A percentile compares a stretch with the other conserved stretches of the same genome.
Evolutionary conservation across 768 basidiomycete species (phyloP).

Genomic region (Exidia glandulosa): DNA sequence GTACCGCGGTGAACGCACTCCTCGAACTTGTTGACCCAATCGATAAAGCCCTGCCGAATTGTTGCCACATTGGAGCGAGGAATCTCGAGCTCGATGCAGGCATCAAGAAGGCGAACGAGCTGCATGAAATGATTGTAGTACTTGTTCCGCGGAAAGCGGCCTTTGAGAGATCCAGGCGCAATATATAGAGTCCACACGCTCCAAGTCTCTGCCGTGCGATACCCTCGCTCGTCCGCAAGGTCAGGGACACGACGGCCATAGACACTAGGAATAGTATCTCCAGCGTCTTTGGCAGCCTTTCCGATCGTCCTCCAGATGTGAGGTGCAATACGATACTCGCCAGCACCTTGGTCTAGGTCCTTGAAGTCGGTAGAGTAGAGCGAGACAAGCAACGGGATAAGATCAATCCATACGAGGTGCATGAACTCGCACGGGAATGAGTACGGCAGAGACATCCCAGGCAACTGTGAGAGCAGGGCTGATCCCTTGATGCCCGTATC

Average conservation of each 20-base stretch:
- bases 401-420: slow-evolving; percentile 4
- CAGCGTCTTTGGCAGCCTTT: slow-evolving; percentile 14
- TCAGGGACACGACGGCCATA: slow-evolving; percentile 19
- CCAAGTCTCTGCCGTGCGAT: slow-evolving; percentile 13
- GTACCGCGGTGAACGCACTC: slow-evolving; percentile 1
- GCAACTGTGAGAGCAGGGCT: neutral
- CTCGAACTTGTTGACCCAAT: slow-evolving; percentile 10
- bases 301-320: slow-evolving; percentile 34
- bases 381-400: slow-evolving; percentile 28
- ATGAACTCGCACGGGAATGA: slow-evolving; percentile 10
- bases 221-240: slow-evolving; percentile 8
- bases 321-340: slow-evolving; percentile 16
- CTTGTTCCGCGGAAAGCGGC: neutral
- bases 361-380: slow-evolving; percentile 33
- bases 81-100: slow-evolving; percentile 26
- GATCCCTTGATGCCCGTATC: slow-evolving; percentile 6
- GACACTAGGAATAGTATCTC: slow-evolving; percentile 14
- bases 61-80: slow-evolving; percentile 14
- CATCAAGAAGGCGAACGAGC: slow-evolving; percentile 28
- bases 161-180: slow-evolving; percentile 9
- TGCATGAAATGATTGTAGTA: slow-evolving; percentile 34
- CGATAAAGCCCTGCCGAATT: slow-evolving; percentile 11
- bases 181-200: slow-evolving; percentile 14
- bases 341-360: slow-evolving; percentile 20
- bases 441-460: neutral